Conservation (phyloP, 2,329 filamentous ascomycete species). For the Pseudocercospora fijiensis region DNA sequence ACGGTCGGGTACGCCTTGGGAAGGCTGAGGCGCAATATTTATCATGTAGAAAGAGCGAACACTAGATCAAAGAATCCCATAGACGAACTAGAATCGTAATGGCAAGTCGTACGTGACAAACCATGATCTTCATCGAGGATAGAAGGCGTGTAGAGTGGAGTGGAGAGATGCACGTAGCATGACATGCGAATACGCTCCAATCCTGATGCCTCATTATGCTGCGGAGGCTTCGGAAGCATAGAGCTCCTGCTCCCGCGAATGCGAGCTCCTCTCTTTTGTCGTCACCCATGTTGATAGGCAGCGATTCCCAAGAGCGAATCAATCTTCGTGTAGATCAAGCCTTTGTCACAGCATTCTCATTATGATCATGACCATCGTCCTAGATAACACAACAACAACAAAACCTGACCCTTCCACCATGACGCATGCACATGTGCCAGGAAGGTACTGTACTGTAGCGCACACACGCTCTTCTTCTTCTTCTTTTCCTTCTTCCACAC, state of each 20-base stretch:
- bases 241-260: background rate
- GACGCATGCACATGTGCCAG: background rate
- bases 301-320: background rate
- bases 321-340: background rate
- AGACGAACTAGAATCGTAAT: conserved; percentile 2
- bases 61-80: background rate
- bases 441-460: background rate
- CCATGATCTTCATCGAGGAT: background rate
- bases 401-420: background rate
- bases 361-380: background rate
- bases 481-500: too few relatives aligned
- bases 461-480: background rate
- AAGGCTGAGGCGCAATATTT: background rate
- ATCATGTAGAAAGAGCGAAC: conserved; percentile 4
- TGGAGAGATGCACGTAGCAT: background rate
- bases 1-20: conserved; percentile 1
- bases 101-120: background rate
- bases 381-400: background rate
- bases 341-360: background rate
- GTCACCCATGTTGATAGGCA: background rate
- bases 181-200: background rate
- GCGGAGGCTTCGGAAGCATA: background rate
- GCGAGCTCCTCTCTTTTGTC: background rate
- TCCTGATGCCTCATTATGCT: background rate
- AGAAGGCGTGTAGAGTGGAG: background rate